Conservation (phyloP, 2,329 filamentous ascomycete species). For the Aureobasidium melanogenum region DNA sequence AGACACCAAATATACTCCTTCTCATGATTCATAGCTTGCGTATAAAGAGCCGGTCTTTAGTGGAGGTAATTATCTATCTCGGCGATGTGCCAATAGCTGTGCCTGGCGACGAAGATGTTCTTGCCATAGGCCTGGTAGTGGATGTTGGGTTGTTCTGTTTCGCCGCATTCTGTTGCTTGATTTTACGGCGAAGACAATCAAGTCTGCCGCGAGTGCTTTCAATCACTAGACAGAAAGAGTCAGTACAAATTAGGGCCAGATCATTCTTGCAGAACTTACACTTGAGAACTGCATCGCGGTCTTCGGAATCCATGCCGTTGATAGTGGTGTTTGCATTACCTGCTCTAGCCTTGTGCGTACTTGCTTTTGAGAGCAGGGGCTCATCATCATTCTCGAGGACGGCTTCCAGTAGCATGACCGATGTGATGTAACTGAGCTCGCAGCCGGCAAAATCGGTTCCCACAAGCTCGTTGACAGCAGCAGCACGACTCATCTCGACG, state of each 20-base stretch:
- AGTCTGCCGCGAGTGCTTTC: slow-evolving; percentile 13
- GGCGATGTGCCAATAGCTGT: slow-evolving; percentile 7
- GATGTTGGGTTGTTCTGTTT: not conserved
- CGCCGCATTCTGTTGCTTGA: slow-evolving; percentile 9
- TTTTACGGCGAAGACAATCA: slow-evolving; percentile 10
- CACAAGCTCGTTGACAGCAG: slow-evolving; percentile 91
- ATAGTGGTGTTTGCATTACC: slow-evolving; percentile 36
- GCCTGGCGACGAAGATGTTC: slow-evolving; percentile 6
- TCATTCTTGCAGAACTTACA: slow-evolving; percentile 42
- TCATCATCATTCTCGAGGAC: slow-evolving; percentile 76
- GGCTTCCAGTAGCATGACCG: slow-evolving; percentile 89
- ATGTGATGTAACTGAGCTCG: slow-evolving; percentile 86
- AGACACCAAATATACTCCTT: not conserved
- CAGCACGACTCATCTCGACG: slow-evolving; percentile 89
- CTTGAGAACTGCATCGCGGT: slow-evolving; percentile 63
- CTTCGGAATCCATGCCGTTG: slow-evolving; percentile 55
- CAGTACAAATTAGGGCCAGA: not conserved
- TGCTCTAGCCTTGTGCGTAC: slow-evolving; percentile 36
- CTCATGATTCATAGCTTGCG: slow-evolving; percentile 2
- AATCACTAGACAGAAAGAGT: slow-evolving; percentile 9
- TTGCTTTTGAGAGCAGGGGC: slow-evolving; percentile 34
- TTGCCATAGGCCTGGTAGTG: not conserved
- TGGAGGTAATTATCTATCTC: not conserved
- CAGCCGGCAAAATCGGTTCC: slow-evolving; percentile 48
- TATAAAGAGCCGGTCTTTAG: not conserved